phyloP scores from a whole-genome alignment of 768 basidiomycete species.

The Daedaleopsis nitida region DNA sequence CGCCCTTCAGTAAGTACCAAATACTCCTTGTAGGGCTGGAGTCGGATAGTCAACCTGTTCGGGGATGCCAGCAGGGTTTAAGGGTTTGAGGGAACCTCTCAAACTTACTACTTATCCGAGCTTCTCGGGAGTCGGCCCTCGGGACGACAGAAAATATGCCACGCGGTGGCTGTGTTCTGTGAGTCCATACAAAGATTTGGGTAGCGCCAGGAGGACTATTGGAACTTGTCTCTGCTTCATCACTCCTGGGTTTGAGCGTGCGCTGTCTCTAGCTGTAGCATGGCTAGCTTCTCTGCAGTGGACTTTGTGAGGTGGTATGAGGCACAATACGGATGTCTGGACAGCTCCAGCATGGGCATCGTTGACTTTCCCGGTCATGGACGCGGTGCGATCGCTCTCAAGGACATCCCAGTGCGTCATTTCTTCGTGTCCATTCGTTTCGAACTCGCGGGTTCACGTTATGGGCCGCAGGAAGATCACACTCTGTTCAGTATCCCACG shows the following conservation, averaged over 20 bases:
- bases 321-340: conserved; percentile 50
- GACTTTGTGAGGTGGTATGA: conserved; percentile 63
- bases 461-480: conserved; percentile 58
- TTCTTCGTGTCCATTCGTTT: background rate
- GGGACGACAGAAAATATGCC: background rate
- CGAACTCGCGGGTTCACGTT: background rate
- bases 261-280: background rate
- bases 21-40: too few species aligned
- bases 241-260: background rate
- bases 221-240: background rate
- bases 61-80: too few species aligned
- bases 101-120: background rate
- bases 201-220: background rate
- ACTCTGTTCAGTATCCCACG: conserved; percentile 85
- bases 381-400: conserved; percentile 72
- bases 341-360: conserved; percentile 47
- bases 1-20: too few species aligned
- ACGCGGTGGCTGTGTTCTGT: background rate
- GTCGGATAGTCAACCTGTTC: too few species aligned
- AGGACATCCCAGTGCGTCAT: conserved; percentile 53
- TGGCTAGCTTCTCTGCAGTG: background rate
- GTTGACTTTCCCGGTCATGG: conserved; percentile 55
- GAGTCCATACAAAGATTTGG: background rate
- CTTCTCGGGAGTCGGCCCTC: background rate
- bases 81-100: background rate